Conservation (phyloP, 805 yeast genomes). For the Kuraishia capsulata region DNA sequence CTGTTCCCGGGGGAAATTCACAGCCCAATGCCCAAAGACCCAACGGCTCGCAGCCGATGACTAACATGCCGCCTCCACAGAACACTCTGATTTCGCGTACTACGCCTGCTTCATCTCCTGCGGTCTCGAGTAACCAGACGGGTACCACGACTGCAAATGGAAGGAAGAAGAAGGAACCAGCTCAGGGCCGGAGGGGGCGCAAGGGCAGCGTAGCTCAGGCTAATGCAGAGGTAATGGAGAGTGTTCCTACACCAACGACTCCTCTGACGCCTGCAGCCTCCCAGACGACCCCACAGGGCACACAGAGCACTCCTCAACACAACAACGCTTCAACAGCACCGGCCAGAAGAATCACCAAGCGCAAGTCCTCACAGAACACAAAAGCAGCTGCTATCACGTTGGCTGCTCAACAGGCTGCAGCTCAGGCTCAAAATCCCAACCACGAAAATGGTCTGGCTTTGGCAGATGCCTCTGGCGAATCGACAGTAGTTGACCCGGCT, state of each 20-base stretch:
- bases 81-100: conserved; percentile 9
- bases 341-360: conserved; percentile 1
- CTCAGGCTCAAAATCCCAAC: neutral
- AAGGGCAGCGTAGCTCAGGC: conserved; percentile 7
- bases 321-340: conserved; percentile 1
- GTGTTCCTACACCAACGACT: conserved; percentile 31
- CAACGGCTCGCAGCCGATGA: neutral
- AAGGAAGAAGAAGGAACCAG: conserved; percentile 6
- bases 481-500: too few species aligned
- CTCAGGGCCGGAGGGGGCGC: conserved; percentile 11
- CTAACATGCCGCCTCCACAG: conserved; percentile 18
- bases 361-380: conserved; percentile 5
- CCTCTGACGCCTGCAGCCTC: conserved; percentile 23
- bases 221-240: conserved; percentile 10
- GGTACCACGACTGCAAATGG: conserved; percentile 7
- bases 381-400: conserved; percentile 5
- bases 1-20: too few species aligned
- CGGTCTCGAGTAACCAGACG: conserved; percentile 4
- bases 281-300: conserved; percentile 6
- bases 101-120: conserved; percentile 12
- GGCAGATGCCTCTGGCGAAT: too few species aligned
- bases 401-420: neutral
- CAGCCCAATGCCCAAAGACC: neutral
- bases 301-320: conserved; percentile 2
- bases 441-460: neutral